These are phyloP conservation scores for Podila clonocystis DNA, from an alignment of 192 early-diverging fungal genomes.

Conservation along the genomic window DNA sequence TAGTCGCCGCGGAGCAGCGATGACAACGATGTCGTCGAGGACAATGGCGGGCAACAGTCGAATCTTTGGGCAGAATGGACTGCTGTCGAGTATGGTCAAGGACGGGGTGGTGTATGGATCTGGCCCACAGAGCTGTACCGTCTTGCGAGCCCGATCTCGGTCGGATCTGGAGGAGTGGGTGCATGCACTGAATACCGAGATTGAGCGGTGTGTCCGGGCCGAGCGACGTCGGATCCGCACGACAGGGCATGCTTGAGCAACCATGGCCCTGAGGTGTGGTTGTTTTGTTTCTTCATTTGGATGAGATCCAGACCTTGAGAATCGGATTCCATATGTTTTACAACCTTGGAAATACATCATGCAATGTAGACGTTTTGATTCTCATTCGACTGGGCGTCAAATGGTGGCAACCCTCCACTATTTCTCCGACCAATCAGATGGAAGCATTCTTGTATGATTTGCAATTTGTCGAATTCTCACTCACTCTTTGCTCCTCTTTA, in stretches of 20 bases:
- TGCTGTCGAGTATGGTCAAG: conserved; percentile 30
- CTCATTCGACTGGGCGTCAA: too few relatives aligned
- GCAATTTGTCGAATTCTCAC: too few relatives aligned
- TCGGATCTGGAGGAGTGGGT: conserved; percentile 55
- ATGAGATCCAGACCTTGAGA: too few relatives aligned
- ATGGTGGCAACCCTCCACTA: too few relatives aligned
- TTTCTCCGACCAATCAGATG: too few relatives aligned
- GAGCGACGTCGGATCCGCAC: conserved; percentile 18
- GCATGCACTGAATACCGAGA: conserved; percentile 50
- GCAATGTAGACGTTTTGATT: too few relatives aligned
- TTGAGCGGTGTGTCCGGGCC: conserved; percentile 41
- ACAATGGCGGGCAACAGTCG: conserved; percentile 15
- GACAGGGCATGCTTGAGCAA: background rate
- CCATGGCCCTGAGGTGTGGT: background rate
- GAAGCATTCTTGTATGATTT: too few relatives aligned
- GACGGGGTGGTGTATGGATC: conserved; percentile 39
- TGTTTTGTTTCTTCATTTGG: too few relatives aligned
- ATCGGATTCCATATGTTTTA: too few relatives aligned
- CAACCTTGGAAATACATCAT: too few relatives aligned
- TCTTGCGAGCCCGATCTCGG: conserved; percentile 38
- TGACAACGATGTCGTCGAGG: conserved; percentile 15
- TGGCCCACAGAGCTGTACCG: conserved; percentile 14
- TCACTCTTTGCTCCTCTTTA: too few relatives aligned
- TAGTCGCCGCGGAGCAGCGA: conserved; percentile 10
- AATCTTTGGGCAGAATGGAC: conserved; percentile 24